phyloP scores from a whole-genome alignment of 108 stramenopile genomes.

The Epipyxis sp. region DNA sequence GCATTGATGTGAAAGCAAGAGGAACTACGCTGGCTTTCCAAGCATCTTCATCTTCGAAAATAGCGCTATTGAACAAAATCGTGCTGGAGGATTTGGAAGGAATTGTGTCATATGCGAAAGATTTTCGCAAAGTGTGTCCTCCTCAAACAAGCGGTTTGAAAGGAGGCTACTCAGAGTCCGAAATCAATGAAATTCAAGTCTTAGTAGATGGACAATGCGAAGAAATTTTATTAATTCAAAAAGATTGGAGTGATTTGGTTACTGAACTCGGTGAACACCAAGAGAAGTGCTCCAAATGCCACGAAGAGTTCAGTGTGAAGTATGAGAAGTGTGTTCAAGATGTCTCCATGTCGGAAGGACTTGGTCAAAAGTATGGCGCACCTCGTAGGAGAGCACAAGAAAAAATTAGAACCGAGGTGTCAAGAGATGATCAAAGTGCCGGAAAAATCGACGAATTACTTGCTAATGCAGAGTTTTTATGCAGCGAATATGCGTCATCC shows the following conservation, averaged over 20 bases:
- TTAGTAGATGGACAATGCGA: constrained; percentile 31
- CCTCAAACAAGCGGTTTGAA: constrained; percentile 26
- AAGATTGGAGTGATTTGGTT: not conserved
- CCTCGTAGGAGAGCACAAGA: constrained; percentile 60
- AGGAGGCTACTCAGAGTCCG: constrained; percentile 51
- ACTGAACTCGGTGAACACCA: not conserved
- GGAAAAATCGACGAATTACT: constrained; percentile 46
- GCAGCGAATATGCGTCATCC: not conserved
- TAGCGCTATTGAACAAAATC: not conserved
- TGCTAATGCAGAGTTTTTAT: constrained; percentile 34
- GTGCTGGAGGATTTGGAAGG: not conserved
- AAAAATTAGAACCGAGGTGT: constrained; percentile 47
- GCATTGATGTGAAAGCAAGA: constrained; percentile 53
- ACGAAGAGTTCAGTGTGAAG: constrained; percentile 39
- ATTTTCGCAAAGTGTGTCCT: constrained; percentile 19
- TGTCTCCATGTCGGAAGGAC: constrained; percentile 54
- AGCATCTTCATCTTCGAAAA: not conserved
- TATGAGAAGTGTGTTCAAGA: constrained; percentile 51
- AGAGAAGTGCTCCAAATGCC: not conserved
- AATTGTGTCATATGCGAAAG: constrained; percentile 2
- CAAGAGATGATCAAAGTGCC: constrained; percentile 48
- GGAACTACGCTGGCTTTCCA: constrained; percentile 40
- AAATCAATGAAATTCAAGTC: constrained; percentile 46
- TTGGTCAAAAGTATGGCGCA: constrained; percentile 61
- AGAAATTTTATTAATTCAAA: constrained; percentile 33